A percentile compares a stretch with the other conserved stretches of the same genome.
Evolutionary conservation across 75 land plant species (phyloP).

Genomic region (Cupressus sempervirens): DNA sequence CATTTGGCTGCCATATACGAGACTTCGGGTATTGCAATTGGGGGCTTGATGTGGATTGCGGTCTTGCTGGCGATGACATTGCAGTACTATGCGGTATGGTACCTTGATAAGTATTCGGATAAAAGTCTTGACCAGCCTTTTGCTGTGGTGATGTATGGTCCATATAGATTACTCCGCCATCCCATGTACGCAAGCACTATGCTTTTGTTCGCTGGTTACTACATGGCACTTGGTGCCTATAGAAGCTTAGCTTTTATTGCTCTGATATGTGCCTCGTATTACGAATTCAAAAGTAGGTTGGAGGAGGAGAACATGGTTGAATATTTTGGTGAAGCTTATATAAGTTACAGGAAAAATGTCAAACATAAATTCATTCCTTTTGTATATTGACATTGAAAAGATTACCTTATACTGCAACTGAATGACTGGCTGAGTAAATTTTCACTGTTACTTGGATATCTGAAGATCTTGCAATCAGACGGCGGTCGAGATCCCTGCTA

Average conservation of each 20-base stretch:
- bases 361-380: conserved; percentile 67
- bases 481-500: no score
- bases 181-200: conserved; percentile 75
- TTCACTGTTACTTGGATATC: no score
- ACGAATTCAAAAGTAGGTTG: conserved; percentile 61
- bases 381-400: conserved; percentile 38
- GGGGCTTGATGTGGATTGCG: conserved; percentile 50
- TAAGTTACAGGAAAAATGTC: conserved; percentile 51
- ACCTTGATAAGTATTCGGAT: conserved; percentile 71
- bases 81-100: conserved; percentile 60
- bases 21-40: conserved; percentile 60
- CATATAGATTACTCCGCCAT: conserved; percentile 74
- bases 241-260: conserved; percentile 40
- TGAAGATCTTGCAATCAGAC: no score
- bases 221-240: conserved; percentile 62
- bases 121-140: conserved; percentile 54
- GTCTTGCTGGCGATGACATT: conserved; percentile 35
- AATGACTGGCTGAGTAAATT: no score
- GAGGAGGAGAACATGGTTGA: conserved; percentile 75
- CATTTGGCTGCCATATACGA: conserved; percentile 85
- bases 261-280: conserved; percentile 52
- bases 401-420: no score
- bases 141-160: conserved; percentile 75
- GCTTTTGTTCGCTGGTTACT: conserved; percentile 61
- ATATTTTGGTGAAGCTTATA: conserved; percentile 52